Base-by-base conservation (phyloP, 1,284 basidiomycete genomes). In the Termitomyces sp. region DNA sequence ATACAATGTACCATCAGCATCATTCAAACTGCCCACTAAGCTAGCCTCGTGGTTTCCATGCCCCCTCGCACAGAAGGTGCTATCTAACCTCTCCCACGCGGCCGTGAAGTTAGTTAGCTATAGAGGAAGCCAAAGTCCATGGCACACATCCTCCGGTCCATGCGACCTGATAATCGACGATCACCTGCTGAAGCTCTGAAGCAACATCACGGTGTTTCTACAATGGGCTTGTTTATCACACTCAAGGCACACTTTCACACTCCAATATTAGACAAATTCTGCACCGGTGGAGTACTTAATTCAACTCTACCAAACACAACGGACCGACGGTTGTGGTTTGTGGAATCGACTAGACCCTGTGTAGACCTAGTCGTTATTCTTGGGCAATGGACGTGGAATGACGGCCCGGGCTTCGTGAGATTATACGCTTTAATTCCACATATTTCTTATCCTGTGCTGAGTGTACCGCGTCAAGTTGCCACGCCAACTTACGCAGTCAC, bases 31-130 rank as follows among this genome's bases (percentile, higher is more conserved):
- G 26, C n/a, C 34, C 33, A 44, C 30, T 39, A 47, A 48, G 38
- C 24, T 24, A 2, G n/a, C 52, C 52, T 54, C 52, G 45, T 54
- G 52, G 39, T 42, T 54, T 26, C 28, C 52, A 54, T 48, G 52
- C 45, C 19, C 19, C 26, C 39, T 33, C 31, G 19, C 28, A 2
- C 26, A 44, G 38, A 46, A 53, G 28, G 34, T 42, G 46, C 31
- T 31, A 39, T 38, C 28, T 49, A 34, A 43, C 38, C 30, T 42
- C 39, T 42, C 10, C 12, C 40, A 42, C 33, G 31, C 31, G 31
- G 28, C 52, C 31, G 39, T 17, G 38, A 49, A 54, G 52, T 49
- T 49, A 54, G 52, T 45, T 8, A 44, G 30, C 15, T 15, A 7
- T n/a, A 17, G 30, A 33, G 26, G 40, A 44, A 49, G 26, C 24